phyloP scores from a whole-genome alignment of 805 yeast species.

The Metschnikowia anglica region DNA sequence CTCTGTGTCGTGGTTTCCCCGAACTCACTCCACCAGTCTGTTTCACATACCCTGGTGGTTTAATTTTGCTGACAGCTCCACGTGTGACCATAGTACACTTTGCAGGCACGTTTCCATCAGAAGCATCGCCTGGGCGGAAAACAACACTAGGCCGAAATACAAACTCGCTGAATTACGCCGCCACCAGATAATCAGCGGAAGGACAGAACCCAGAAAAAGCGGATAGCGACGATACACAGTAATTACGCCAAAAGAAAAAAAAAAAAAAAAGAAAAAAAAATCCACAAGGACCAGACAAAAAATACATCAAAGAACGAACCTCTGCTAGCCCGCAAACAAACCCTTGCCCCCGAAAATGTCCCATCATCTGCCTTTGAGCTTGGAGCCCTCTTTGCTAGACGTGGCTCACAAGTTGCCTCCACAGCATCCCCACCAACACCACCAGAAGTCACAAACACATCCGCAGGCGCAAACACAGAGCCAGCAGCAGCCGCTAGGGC shows the following conservation, averaged over 20 bases:
- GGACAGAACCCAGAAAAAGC: too few relatives aligned
- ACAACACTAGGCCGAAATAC: too few relatives aligned
- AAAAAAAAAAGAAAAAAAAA: neutral
- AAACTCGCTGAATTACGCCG: too few relatives aligned
- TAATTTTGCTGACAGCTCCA: neutral
- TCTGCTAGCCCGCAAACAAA: too few relatives aligned
- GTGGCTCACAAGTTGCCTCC: neutral
- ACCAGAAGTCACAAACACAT: neutral
- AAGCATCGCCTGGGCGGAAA: too few relatives aligned
- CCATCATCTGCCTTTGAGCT: conserved; percentile 7
- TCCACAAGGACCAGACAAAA: too few relatives aligned
- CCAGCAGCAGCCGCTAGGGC: neutral
- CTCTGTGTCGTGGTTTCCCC: too few relatives aligned
- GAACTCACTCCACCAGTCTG: too few relatives aligned
- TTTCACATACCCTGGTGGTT: conserved; percentile 1
- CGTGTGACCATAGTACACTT: conserved; percentile 7
- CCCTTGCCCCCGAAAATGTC: conserved; percentile 4
- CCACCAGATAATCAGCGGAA: too few relatives aligned
- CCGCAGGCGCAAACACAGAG: neutral
- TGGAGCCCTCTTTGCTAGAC: conserved; percentile 10
- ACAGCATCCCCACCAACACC: conserved; percentile 1
- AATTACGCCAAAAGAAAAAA: too few relatives aligned
- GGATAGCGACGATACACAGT: too few relatives aligned
- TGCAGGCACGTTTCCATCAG: conserved; percentile 6
- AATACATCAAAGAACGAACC: too few relatives aligned